phyloP scores from a whole-genome alignment of 768 basidiomycete species.

The Psilocybe tampanensis region DNA sequence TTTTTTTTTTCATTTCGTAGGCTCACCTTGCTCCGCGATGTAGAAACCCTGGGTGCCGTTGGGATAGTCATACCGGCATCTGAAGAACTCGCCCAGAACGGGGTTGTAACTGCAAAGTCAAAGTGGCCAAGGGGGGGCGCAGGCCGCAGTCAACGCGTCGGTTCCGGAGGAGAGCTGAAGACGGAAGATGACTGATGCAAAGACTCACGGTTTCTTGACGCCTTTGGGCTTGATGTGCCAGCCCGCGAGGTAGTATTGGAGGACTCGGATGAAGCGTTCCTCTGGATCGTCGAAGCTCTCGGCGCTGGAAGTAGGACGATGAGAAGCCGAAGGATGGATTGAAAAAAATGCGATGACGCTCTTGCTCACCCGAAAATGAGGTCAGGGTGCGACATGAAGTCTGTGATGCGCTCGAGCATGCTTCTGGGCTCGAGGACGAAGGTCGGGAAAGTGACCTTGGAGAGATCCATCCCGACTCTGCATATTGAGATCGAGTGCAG shows the following conservation, averaged over 20 bases:
- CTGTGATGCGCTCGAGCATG: conserved; percentile 97
- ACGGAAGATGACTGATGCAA: conserved; percentile 5
- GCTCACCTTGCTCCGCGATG: conserved; percentile 92
- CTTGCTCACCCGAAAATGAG: conserved; percentile 86
- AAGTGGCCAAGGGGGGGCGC: background rate
- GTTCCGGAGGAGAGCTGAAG: background rate
- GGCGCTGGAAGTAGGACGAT: conserved; percentile 49
- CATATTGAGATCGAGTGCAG: background rate
- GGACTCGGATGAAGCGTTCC: conserved; percentile 88
- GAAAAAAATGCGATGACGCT: background rate
- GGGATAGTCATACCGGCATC: conserved; percentile 91
- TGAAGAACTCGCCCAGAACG: conserved; percentile 96
- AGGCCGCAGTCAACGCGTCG: conserved; percentile 5
- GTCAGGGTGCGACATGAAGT: conserved; percentile 99
- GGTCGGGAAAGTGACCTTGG: conserved; percentile 89
- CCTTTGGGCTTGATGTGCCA: conserved; percentile 99
- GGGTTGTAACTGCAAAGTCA: conserved; percentile 87
- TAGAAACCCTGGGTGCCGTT: conserved; percentile 93
- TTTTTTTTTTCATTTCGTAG: too few relatives aligned
- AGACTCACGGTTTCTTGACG: conserved; percentile 94
- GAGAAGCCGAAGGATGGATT: background rate
- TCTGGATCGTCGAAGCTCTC: conserved; percentile 81
- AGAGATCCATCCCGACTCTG: conserved; percentile 96
- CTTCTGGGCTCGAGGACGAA: conserved; percentile 97
- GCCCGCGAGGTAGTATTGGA: conserved; percentile 96